Evolutionary conservation across 352 stramenopile genomes (phyloP), one percentile per base, ranked within the genome.

Genomic region (Globisporangium alternatum): DNA sequence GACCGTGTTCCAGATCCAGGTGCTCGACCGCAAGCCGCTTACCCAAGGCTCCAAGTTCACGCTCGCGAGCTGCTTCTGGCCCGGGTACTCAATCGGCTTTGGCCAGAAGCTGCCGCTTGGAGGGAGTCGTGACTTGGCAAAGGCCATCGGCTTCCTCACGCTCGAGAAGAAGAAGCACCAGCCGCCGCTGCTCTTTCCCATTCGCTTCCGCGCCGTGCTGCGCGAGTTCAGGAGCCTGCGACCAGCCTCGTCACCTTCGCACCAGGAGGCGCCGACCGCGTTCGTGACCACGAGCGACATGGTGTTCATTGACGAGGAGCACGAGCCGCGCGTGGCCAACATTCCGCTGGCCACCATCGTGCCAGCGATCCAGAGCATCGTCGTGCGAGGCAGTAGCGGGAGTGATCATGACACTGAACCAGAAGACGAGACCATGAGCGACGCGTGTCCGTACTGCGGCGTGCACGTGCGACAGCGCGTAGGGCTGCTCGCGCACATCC

Each of bases 101-200:
- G 85, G 74, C 8, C 80, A 87, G 68, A 78, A 67, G 8, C 69
- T 84, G 55, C 80, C 80, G 17, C 51, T 89, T 0, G 80, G 80
- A 10, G 78, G 76, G 0, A 71, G 73, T 21, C 70, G 78, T 15
- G 76, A 79, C 43, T 54, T 89, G 0, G 70, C 68, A 19, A 86
- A 85, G 45, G 78, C 80, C 2, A 82, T 88, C 58, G 80, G 80
- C 3, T 84, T 83, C 37, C 44, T 89, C 8, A 89, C 80, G 15
- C 61, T 89, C n/a, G 80, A 89, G 62, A 88, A 88, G 64, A 77
- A 71, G 56, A 89, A 89, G 62, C 77, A 85, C 48, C 77, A 87
- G 49, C 58, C 65, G 48, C 66, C 80, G n/a, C 60, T 89, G 55
- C 60, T 89, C 17, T 89, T 89, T 44, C 80, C 80, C 7, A 77